These are phyloP conservation scores for Paratinospora sagittata DNA, from an alignment of 164 flowering plant genomes.

Conservation along the genomic window DNA sequence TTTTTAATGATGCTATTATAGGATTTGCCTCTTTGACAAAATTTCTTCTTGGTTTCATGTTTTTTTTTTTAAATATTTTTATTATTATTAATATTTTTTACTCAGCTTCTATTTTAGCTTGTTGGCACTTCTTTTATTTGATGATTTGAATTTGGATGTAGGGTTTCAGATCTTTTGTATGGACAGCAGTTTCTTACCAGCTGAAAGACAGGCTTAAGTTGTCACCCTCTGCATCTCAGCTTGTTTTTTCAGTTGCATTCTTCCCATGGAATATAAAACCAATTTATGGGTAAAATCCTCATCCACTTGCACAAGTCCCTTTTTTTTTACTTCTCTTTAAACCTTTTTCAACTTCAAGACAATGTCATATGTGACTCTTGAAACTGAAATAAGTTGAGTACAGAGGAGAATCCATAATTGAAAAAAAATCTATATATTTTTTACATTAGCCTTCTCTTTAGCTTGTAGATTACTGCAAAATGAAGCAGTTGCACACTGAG, in stretches of 20 bases:
- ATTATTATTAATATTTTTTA: no score
- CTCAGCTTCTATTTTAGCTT: background rate
- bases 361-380: background rate
- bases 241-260: conserved; percentile 61
- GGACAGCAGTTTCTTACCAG: conserved; percentile 93
- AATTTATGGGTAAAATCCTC: conserved; percentile 61
- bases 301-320: background rate
- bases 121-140: background rate
- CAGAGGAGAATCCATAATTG: no score
- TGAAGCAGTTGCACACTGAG: no score
- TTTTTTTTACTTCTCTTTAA: background rate
- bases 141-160: conserved; percentile 20
- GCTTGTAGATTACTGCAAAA: no score
- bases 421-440: background rate
- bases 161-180: conserved; percentile 94
- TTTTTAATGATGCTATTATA: background rate
- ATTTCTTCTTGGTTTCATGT: background rate
- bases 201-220: conserved; percentile 76
- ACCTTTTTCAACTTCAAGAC: background rate
- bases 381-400: no score
- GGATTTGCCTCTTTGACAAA: background rate
- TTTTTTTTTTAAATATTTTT: no score
- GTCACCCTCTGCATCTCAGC: conserved; percentile 90
- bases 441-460: no score
- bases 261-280: conserved; percentile 95